phyloP scores from a whole-genome alignment of 2,329 filamentous ascomycete species.

The Stemphylium vesicarium region DNA sequence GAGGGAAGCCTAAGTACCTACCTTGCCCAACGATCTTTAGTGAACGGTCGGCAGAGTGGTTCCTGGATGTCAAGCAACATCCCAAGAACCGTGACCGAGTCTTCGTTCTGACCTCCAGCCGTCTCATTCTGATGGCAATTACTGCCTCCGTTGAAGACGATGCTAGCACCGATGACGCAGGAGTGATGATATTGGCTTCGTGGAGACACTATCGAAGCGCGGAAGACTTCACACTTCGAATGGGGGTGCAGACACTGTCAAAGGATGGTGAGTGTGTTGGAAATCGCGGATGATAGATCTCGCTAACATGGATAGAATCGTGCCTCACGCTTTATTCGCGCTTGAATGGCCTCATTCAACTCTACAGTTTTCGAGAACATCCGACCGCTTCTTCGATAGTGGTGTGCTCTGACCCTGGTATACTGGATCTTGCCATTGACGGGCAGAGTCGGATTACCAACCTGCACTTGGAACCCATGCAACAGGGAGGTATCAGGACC shows the following conservation, averaged over 20 bases:
- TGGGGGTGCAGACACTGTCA: conserved; percentile 34
- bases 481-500: conserved; percentile 26
- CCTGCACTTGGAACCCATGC: conserved; percentile 29
- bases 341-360: conserved; percentile 38
- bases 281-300: not conserved
- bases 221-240: conserved; percentile 59
- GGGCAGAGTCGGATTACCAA: conserved; percentile 15
- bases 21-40: conserved; percentile 35
- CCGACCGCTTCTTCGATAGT: conserved; percentile 12
- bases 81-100: conserved; percentile 57
- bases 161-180: conserved; percentile 24
- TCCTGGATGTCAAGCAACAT: conserved; percentile 64
- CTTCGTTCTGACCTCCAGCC: conserved; percentile 64
- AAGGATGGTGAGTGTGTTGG: conserved; percentile 38
- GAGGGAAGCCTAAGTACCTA: conserved; percentile 24
- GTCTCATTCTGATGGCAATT: conserved; percentile 59
- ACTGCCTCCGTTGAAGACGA: conserved; percentile 34
- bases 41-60: conserved; percentile 50
- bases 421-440: conserved; percentile 24
- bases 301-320: conserved; percentile 31
- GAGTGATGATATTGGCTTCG: conserved; percentile 51
- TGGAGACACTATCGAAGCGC: conserved; percentile 62
- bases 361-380: conserved; percentile 33
- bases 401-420: conserved; percentile 36
- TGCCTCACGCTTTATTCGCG: conserved; percentile 43